Evolutionary conservation across 805 yeast genomes (phyloP).

Genomic region (Kuraishia molischiana): DNA sequence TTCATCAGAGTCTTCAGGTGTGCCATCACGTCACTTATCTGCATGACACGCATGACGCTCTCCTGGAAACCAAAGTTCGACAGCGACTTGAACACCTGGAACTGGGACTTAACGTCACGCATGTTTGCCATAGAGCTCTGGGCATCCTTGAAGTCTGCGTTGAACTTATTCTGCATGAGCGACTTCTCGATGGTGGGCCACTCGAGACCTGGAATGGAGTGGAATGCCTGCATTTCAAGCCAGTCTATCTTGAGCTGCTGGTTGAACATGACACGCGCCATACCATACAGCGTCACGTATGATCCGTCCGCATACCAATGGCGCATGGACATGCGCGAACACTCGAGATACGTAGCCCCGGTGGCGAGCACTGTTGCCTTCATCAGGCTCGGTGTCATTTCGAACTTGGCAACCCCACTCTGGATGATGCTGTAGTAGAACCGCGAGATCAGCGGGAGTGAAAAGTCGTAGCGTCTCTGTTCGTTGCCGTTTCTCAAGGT

Average conservation of each 20-base stretch:
- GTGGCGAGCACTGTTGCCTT: conserved; percentile 43
- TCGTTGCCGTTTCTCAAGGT: conserved; percentile 29
- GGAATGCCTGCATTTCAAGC: conserved; percentile 43
- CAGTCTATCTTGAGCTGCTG: conserved; percentile 60
- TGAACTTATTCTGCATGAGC: background rate
- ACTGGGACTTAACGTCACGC: conserved; percentile 10
- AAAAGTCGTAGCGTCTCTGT: conserved; percentile 49
- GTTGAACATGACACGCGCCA: conserved; percentile 51
- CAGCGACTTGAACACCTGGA: conserved; percentile 35
- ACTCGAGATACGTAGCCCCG: conserved; percentile 44
- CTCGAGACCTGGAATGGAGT: conserved; percentile 4
- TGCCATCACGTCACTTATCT: conserved; percentile 72
- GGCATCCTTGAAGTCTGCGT: background rate
- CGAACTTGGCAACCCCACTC: conserved; percentile 42
- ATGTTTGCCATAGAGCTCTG: background rate
- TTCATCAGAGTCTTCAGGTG: conserved; percentile 54
- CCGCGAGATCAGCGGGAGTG: conserved; percentile 54
- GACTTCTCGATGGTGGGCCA: conserved; percentile 3
- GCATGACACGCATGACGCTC: conserved; percentile 59
- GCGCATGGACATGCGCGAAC: conserved; percentile 36
- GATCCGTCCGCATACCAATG: conserved; percentile 64
- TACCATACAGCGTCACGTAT: conserved; percentile 50
- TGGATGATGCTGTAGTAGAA: conserved; percentile 43
- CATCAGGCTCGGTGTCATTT: conserved; percentile 36
- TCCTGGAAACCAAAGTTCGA: conserved; percentile 56